Evolutionary conservation across 2,329 filamentous ascomycete species (phyloP).

Genomic region (Chaetomium strumarium): DNA sequence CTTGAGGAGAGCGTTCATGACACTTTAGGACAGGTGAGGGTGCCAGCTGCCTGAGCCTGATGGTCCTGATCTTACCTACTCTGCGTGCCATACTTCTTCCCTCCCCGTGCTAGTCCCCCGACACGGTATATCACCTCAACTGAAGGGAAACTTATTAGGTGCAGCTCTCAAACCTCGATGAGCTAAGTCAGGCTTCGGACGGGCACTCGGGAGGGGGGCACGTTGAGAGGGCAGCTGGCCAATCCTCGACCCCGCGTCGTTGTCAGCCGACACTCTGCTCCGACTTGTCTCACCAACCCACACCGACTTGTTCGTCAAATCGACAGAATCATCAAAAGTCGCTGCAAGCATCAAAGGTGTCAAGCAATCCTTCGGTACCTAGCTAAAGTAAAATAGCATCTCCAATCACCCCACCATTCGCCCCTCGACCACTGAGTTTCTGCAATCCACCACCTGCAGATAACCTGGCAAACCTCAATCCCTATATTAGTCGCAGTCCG

Average conservation of each 20-base stretch:
- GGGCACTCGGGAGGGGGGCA: constrained; percentile 7
- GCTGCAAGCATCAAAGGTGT: no score
- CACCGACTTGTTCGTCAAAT: no score
- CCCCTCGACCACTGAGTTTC: no score
- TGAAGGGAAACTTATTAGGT: no score
- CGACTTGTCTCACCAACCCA: no score
- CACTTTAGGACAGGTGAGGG: background rate
- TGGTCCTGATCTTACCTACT: background rate
- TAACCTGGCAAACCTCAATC: no score
- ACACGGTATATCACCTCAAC: background rate
- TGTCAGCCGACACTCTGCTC: background rate
- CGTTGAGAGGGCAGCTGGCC: background rate
- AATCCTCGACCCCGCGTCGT: constrained; percentile 4
- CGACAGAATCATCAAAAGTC: no score
- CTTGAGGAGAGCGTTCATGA: background rate
- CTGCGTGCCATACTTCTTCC: background rate
- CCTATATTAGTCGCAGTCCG: background rate
- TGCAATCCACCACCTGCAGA: no score
- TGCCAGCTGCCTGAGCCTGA: background rate
- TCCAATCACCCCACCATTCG: background rate
- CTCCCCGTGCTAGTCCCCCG: background rate
- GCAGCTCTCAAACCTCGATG: background rate
- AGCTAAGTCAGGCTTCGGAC: background rate
- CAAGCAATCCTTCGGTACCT: background rate
- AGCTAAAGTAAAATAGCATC: no score